Base-by-base conservation (phyloP, 192 early-diverging fungal genomes). In the Entomortierella chlamydospora region DNA sequence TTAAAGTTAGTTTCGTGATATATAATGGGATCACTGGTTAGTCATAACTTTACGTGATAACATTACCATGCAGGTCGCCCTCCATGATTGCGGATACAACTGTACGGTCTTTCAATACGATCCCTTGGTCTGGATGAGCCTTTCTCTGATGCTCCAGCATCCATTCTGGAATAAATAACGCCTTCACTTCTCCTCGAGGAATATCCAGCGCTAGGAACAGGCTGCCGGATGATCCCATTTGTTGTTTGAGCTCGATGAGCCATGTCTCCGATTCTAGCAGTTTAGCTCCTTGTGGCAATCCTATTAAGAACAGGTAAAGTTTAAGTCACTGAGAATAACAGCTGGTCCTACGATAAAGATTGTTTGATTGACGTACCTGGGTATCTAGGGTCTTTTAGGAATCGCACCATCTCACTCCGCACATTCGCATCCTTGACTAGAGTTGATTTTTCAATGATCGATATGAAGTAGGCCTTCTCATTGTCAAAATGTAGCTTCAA, bases 121-220 rank as follows among this genome's bases (percentile, higher is more conserved):
- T 30, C 7, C 76, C 76, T 26, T 51, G 28, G 20, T 12, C 57
- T 20, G 63, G 41, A 12, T 57, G 7, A 2, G 29, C 33, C 17
- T 37, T 7, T 30, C 63, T 53, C 25, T 70, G 55, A 26, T 47
- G 20, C 29, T 61, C 68, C 22, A 70, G 50, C 50, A 70, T 34
- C 22, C 30, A 49, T 30, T 77, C 59, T 56, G 76, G 68, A 56
- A 79, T 55, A 23, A 61, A 53, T 26, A 79, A 22, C 0, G 76
- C 67, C 50, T 70, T 79, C 17, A 56, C 57, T 23, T 54, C 49
- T 1, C 62, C 68, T 3, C 51, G 53, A 2, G 63, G 68, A 2
- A 79, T 52, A 61, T 79, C 76, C 50, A 79, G 26, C 1, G 68
- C 76, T 22, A 79, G 41, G 51, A 69, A 79, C n/a, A 79, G 22